Conservation (phyloP, 192 early-diverging fungal genomes). For the Linnemannia elongata region DNA sequence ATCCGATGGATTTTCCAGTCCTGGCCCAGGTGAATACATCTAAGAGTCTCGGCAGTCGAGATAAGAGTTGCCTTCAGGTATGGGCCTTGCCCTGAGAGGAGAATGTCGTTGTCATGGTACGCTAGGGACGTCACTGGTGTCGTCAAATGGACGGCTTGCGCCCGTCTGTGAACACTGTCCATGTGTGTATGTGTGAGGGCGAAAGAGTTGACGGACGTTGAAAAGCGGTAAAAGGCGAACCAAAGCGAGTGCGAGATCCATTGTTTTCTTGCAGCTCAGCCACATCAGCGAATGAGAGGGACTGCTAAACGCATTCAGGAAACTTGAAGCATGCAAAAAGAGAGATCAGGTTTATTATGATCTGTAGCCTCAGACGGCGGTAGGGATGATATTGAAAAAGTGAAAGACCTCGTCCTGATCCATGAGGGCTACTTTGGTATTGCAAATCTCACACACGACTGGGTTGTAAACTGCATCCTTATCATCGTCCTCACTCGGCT, state of each 20-base stretch:
- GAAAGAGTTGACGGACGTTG: neutral
- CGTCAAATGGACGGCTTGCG: constrained; percentile 39
- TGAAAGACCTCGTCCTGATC: constrained; percentile 79
- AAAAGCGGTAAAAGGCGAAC: neutral
- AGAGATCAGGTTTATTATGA: constrained; percentile 6
- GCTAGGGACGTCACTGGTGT: constrained; percentile 63
- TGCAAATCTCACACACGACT: constrained; percentile 71
- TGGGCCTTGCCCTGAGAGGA: constrained; percentile 69
- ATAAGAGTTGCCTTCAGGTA: constrained; percentile 66
- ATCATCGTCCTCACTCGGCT: constrained; percentile 25
- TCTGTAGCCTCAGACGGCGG: constrained; percentile 18
- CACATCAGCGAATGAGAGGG: neutral
- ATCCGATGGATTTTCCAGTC: constrained; percentile 66
- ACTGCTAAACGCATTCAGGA: neutral
- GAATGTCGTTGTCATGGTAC: constrained; percentile 62
- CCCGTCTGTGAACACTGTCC: constrained; percentile 15
- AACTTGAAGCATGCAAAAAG: neutral
- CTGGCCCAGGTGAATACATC: constrained; percentile 51
- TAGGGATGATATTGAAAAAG: constrained; percentile 76
- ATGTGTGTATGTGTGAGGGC: neutral
- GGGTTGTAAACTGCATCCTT: constrained; percentile 61
- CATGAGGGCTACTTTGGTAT: constrained; percentile 71
- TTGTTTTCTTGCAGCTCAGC: constrained; percentile 9
- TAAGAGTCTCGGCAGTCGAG: constrained; percentile 55
- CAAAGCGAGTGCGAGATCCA: neutral